Evolutionary conservation across 495 filamentous ascomycete species (phyloP).

Genomic region (Podospora pseudopauciseta): DNA sequence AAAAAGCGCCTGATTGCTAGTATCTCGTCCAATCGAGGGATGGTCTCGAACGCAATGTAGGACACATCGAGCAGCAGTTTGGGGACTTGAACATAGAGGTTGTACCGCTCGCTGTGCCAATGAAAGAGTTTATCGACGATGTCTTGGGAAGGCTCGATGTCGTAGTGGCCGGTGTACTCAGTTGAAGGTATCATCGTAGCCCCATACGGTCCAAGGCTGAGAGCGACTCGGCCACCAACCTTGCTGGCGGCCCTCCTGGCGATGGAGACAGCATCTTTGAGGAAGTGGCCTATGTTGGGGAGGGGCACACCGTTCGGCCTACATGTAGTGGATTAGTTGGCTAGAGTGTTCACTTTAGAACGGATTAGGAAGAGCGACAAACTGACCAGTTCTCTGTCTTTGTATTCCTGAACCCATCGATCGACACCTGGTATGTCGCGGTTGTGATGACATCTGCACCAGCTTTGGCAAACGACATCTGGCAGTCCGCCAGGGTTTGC

Average conservation of each 20-base stretch:
- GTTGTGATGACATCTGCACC: constrained; percentile 59
- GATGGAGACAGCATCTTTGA: constrained; percentile 37
- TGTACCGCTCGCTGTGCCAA: constrained; percentile 57
- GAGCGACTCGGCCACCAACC: constrained; percentile 30
- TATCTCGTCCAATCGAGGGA: constrained; percentile 57
- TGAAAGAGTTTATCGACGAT: constrained; percentile 38
- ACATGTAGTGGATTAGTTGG: background rate
- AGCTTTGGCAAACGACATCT: constrained; percentile 49
- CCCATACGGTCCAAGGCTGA: constrained; percentile 62
- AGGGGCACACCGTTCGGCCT: constrained; percentile 25
- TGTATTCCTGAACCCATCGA: constrained; percentile 49
- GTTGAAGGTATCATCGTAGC: constrained; percentile 59
- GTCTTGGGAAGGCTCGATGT: constrained; percentile 37
- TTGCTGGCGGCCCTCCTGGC: constrained; percentile 32
- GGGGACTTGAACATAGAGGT: constrained; percentile 39
- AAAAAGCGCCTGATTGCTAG: constrained; percentile 50
- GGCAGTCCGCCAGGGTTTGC: constrained; percentile 47
- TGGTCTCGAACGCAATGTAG: constrained; percentile 63
- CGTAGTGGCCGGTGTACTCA: constrained; percentile 62
- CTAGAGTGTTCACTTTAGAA: background rate
- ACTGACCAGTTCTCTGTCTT: constrained; percentile 16
- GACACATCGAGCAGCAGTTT: constrained; percentile 35
- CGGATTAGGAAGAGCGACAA: background rate
- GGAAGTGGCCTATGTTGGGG: constrained; percentile 24
- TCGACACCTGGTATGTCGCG: constrained; percentile 61